Conservation (phyloP, 176 grass and related monocot species). For the Elymus sibiricus region DNA sequence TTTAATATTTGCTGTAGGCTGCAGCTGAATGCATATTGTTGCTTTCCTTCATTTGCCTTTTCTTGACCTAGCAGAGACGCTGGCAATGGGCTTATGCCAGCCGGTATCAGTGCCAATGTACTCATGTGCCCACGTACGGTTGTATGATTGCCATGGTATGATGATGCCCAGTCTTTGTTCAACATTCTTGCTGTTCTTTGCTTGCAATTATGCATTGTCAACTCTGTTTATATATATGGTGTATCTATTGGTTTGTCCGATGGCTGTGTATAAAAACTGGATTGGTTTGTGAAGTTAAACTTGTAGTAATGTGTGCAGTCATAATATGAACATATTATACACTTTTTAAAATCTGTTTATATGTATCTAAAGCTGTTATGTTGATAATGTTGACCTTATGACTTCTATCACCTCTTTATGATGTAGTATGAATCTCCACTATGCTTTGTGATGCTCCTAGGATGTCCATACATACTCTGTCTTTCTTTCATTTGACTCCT, state of each 20-base stretch:
- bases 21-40: not conserved
- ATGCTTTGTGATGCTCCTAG: not conserved
- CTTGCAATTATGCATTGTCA: not conserved
- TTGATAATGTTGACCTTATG: not conserved
- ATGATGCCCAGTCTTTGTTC: not conserved
- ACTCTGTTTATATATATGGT: not conserved
- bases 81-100: constrained; percentile 51
- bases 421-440: not conserved
- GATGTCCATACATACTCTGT: not conserved
- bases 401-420: not conserved
- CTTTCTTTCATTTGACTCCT: no score
- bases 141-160: constrained; percentile 31
- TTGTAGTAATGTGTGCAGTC: not conserved
- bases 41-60: not conserved
- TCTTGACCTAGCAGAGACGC: constrained; percentile 51
- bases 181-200: not conserved
- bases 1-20: not conserved
- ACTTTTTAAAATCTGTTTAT: not conserved
- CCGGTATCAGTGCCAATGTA: constrained; percentile 17
- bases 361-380: not conserved
- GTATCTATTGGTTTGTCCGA: not conserved
- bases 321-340: not conserved
- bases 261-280: constrained; percentile 8
- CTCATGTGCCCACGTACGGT: constrained; percentile 48
- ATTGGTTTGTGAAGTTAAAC: not conserved